Evolutionary conservation across 192 early-diverging fungal genomes (phyloP), one percentile per base, ranked within the genome.

Genomic region (Backusella mclennaniae): DNA sequence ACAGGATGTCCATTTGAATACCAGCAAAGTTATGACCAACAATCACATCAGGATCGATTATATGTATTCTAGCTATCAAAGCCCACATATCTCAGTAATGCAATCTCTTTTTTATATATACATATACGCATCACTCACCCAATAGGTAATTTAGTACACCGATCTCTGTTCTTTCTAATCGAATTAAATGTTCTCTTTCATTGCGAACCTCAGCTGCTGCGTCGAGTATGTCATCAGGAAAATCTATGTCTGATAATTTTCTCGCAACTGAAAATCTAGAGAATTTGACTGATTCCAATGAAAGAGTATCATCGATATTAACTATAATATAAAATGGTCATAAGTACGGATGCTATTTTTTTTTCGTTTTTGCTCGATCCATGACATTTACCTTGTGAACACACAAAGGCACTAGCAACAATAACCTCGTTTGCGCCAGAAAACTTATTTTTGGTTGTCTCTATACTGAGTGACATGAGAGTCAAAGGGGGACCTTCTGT

Each of bases 11-110:
- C 31, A 99, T 85, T 74, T 96, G 95, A 73, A 97, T 95, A 21
- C 95, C 96, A 75, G 95, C 87, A 85, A 99, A 94, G 71, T 99
- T 98, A 85, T 99, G 98, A 19, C 96, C 95, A 11, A 97, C 93
- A 75, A 99, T 84, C 0, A 99, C 85, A 84, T 99, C 98, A 0
- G 97, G 96, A 71, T 99, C 98, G 2, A 80, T 36, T 35, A 77
- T 78, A 63, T 95, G 87, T 38, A 99, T 85, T 12, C 86, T 84
- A 19, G 94, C 95, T 53, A 94, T 82, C 31, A 97, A 71, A 49
- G 31, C 31, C 15, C 35, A 84, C 31, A 36, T 12, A 7, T 38
- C n/a, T 71, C 15, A 41, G 3, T 15, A 5, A 46, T 69, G 3
- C 1, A 38, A 12, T 36, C 0, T 36, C 33, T 36, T 36, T 9